These are phyloP conservation scores for Capronia americana DNA, from an alignment of 2,329 filamentous ascomycete genomes.

Conservation along the genomic window DNA sequence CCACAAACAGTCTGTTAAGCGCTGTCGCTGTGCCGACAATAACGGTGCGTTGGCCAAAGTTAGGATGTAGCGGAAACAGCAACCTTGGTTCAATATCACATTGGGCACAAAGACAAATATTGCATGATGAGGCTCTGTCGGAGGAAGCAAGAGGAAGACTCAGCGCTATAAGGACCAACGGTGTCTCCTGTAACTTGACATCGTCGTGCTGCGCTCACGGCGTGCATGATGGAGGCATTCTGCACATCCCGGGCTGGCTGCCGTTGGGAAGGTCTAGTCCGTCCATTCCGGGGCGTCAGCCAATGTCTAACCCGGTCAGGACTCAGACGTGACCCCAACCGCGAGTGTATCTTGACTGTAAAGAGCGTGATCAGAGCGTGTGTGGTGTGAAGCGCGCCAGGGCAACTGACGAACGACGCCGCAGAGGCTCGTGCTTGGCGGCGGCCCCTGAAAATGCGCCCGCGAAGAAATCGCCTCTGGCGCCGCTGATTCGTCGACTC, in stretches of 20 bases:
- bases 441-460: slow-evolving; percentile 28
- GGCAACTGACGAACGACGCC: slow-evolving; percentile 33
- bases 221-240: slow-evolving; percentile 17
- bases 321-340: slow-evolving; percentile 16
- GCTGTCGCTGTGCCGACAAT: not conserved
- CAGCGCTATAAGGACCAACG: slow-evolving; percentile 27
- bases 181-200: slow-evolving; percentile 16
- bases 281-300: slow-evolving; percentile 20
- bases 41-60: slow-evolving; percentile 5
- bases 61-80: slow-evolving; percentile 1
- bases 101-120: slow-evolving; percentile 25
- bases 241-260: slow-evolving; percentile 22
- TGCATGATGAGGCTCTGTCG: slow-evolving; percentile 21
- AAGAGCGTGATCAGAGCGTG: slow-evolving; percentile 25
- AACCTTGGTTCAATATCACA: slow-evolving; percentile 16
- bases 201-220: slow-evolving; percentile 10
- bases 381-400: slow-evolving; percentile 36
- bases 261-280: slow-evolving; percentile 21
- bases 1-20: not conserved
- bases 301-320: slow-evolving; percentile 35
- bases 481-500: slow-evolving; percentile 19
- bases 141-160: slow-evolving; percentile 14
- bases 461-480: slow-evolving; percentile 12
- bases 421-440: slow-evolving; percentile 29
- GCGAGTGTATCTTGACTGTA: slow-evolving; percentile 16